phyloP scores from a whole-genome alignment of 2,329 filamentous ascomycete genomes.

The Colletotrichum shisoi region DNA sequence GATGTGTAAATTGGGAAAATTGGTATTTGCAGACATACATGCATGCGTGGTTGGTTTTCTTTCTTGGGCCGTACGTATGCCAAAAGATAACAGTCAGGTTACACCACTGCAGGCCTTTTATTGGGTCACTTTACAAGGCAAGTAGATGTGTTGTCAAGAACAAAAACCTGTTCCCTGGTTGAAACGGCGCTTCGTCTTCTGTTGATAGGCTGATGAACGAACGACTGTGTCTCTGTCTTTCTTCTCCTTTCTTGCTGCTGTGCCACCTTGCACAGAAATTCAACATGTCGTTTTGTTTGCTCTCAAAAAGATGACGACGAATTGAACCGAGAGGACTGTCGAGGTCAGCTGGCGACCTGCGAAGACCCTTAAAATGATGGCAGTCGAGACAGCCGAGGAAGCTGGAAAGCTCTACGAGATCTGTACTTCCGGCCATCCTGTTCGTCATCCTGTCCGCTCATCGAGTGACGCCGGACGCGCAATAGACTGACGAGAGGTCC shows the following conservation, averaged over 20 bases:
- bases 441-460: too few relatives aligned
- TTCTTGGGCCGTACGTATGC: too few relatives aligned
- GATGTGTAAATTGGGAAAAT: too few relatives aligned
- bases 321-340: neutral
- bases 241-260: neutral
- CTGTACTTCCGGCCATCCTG: neutral
- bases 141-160: neutral
- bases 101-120: too few relatives aligned
- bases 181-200: neutral
- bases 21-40: too few relatives aligned
- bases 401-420: constrained; percentile 7
- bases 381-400: constrained; percentile 20
- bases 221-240: too few relatives aligned
- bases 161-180: too few relatives aligned
- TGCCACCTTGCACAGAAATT: neutral
- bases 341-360: neutral
- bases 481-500: neutral
- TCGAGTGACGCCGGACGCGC: neutral
- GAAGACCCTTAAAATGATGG: neutral
- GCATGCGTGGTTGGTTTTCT: too few relatives aligned
- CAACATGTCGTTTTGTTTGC: neutral
- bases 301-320: too few relatives aligned
- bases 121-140: neutral
- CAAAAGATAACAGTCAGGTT: too few relatives aligned
- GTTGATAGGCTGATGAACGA: neutral